Evolutionary conservation across 176 grass and related monocot species (phyloP), one percentile per base, ranked within the genome.

Genomic region (Pontederia crassipes): DNA sequence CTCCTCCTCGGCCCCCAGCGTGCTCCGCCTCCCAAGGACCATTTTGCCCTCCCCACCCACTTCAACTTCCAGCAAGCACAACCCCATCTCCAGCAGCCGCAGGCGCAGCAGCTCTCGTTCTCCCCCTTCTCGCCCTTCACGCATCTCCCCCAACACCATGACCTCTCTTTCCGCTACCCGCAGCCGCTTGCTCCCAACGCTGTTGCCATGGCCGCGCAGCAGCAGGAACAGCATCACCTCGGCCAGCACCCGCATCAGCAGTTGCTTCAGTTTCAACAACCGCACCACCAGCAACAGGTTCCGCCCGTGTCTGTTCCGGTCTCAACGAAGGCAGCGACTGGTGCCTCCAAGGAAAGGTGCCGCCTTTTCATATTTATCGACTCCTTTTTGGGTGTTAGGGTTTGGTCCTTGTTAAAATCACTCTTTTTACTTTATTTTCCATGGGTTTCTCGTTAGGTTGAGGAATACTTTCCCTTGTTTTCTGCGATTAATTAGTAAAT

Each of bases 1-100:
- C 86, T 96, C 66, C 85, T 90, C 48, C 73, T 79, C 63, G 69
- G 87, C 53, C 83, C 86, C 12, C 54, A 16, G 15, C 54, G 18
- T 1, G 2, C 54, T 9, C 8, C 46, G 57, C 81, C 35, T 63
- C 54, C 32, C 32, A 40, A 40, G 32, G 32, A 40, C 32, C 32
- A 40, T 40, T 40, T 40, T 40, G 32, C 32, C 79, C 9, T 2
- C 49, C 26, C 69, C 82, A 12, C 9, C 52, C 49, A 3, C 13
- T 24, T 10, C 18, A 11, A 17, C 16, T 8, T 1, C 46, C 59
- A 8, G 27, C 26, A 12, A 11, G 8, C 52, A 13, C 35, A 69
- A 46, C 35, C 66, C 32, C 53, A 46, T 12, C 12, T 65, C 47
- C 62, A 50, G 32, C 53, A 45, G 0, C 35, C n/a, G 32, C 53